Base-by-base conservation (phyloP, 805 yeast species). In the Metschnikowia shivogae region DNA sequence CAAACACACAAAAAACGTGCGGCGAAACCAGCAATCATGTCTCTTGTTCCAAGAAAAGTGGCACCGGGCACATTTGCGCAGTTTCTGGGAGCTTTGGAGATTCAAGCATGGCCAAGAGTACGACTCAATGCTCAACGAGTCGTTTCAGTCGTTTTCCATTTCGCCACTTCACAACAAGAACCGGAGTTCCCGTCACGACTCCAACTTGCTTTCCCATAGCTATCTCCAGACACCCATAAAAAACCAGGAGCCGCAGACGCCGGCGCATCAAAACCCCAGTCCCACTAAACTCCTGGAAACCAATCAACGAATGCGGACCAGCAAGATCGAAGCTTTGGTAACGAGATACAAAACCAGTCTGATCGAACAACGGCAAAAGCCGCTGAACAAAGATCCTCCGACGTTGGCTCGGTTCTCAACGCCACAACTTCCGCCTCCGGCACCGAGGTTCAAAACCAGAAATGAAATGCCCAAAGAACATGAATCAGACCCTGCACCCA, bases 251-350 rank as follows among this genome's bases (percentile, higher is more conserved):
- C 35, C 45, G 4, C 66, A 71, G 4, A 52, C 57, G 6, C 57
- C 57, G 3, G 39, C 42, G 2, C 67, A 70, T 3, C 40, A 46
- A 8, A 43, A 49, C 2, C 45, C 56, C 11, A 53, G 68, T 28
- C 73, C 73, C 2, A 56, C 67, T 5, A 62, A 64, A 32, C 54
- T 70, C 13, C 72, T 65, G 47, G 72, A 68, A 46, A 69, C 76
- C 0, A 67, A 70, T 27, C 60, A 64, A 38, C 50, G 70, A 37
- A 49, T 70, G 49, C 61, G 61, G 36, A 58, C 53, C 31, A 68
- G 67, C 45, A 58, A 60, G 32, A 58, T 71, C 32, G 61, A 62
- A 26, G 73, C 72, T 3, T 51, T 69, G 41, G 56, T 64, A 12
- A 57, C 57, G 31, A 67, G 67, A 36, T 70, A 62, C 45, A 62